Conservation (phyloP, 1,284 basidiomycete species). For the Wolfiporia cocos region DNA sequence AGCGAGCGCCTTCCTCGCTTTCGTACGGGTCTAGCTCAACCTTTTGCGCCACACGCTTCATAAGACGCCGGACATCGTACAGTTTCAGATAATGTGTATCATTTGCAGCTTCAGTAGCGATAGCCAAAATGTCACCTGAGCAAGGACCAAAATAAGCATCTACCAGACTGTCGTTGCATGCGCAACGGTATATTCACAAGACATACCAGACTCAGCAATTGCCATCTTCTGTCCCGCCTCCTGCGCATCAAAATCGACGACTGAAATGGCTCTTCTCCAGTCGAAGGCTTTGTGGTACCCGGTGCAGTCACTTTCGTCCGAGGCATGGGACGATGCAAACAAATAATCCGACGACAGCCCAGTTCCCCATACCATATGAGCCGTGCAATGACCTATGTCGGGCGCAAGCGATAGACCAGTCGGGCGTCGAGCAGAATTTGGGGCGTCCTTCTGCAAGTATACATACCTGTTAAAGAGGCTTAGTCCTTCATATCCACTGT, state of each 20-base stretch:
- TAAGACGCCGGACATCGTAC: conserved; percentile 42
- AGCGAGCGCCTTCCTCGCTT: conserved; percentile 4
- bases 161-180: conserved; percentile 36
- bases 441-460: conserved; percentile 7
- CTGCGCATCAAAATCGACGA: conserved; percentile 3
- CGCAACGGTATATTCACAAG: conserved; percentile 3
- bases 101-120: too few relatives aligned
- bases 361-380: conserved; percentile 47
- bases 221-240: conserved; percentile 35
- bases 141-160: too few relatives aligned
- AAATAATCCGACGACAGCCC: conserved; percentile 33
- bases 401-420: neutral
- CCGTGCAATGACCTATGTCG: conserved; percentile 8
- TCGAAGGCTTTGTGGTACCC: conserved; percentile 38
- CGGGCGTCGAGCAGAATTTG: neutral
- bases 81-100: conserved; percentile 41
- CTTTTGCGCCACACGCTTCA: conserved; percentile 22
- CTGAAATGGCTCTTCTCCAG: neutral
- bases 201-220: conserved; percentile 12
- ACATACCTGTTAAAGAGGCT: conserved; percentile 4
- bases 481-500: too few relatives aligned
- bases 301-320: too few relatives aligned
- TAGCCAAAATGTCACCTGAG: too few relatives aligned
- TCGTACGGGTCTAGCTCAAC: conserved; percentile 27
- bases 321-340: conserved; percentile 49